phyloP scores from a whole-genome alignment of 148 eudicot genomes.

The Chenopodium formosanum region DNA sequence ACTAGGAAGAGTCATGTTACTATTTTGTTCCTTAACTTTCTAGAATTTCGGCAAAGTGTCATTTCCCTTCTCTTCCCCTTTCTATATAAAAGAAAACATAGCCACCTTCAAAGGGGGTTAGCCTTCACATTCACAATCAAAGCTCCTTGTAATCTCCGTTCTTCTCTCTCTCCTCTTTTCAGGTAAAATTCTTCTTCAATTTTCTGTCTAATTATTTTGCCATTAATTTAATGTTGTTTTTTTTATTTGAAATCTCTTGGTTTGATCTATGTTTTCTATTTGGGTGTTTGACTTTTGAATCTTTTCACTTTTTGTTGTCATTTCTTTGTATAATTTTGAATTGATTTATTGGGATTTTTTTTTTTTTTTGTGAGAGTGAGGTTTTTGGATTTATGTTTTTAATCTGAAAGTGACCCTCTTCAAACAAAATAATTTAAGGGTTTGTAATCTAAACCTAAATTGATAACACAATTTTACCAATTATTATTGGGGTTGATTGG shows the following conservation, averaged over 20 bases:
- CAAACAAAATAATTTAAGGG: neutral
- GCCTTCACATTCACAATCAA: neutral
- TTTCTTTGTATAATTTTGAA: neutral
- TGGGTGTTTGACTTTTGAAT: neutral
- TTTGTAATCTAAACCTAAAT: neutral
- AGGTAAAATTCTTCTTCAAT: neutral
- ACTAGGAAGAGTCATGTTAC: too few species aligned
- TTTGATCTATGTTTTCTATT: neutral
- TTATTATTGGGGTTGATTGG: too few species aligned
- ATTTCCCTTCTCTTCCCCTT: neutral
- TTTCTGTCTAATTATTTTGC: neutral
- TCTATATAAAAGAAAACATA: neutral
- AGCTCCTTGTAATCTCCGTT: slow-evolving; percentile 14
- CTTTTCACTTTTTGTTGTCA: neutral
- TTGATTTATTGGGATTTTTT: neutral
- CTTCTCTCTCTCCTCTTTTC: neutral
- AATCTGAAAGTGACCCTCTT: neutral
- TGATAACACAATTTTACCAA: too few species aligned
- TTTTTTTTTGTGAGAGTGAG: neutral
- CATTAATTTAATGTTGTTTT: too few species aligned
- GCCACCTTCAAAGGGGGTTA: neutral
- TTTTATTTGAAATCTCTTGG: neutral
- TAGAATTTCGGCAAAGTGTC: neutral
- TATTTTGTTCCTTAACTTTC: too few species aligned
- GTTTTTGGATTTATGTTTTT: neutral